Base-by-base conservation (phyloP, 345 rosid genomes). In the Brassica cretica region DNA sequence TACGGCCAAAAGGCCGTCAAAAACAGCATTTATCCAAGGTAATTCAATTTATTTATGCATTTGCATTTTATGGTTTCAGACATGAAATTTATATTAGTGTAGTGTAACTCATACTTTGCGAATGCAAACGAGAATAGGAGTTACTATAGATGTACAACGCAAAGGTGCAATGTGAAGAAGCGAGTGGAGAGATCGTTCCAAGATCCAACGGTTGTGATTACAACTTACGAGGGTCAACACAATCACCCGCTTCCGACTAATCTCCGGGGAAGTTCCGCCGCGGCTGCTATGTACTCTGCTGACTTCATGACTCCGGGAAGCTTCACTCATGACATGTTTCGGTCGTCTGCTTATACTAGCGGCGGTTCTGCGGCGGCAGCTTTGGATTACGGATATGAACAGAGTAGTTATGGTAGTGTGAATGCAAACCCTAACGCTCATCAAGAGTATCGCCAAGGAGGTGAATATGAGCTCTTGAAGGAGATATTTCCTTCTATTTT, bases 181-280 rank as follows among this genome's bases (percentile, higher is more conserved):
- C 78, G 96, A 1, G 94, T 94, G n/a, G 98, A 94, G 79, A 88
- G 97, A 61, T 94, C 98, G 8, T 90, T 79, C 72, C 86, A 92
- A 77, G 97, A 94, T 76, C 97, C 96, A 41, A 80, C 98, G n/a
- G 83, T 83, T 25, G 97, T 94, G 73, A 86, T 92, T 74, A 94
- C 98, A 41, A 94, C 97, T 5, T 94, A 92, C 21, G 98, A 94
- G 70, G 94, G 98, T 6, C 91, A 89, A 74, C 98, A 94, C 69
- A 91, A 88, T 84, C 98, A 94, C 53, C 94, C 84, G 0, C 78
- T 83, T 32, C 98, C 98, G 2, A 80, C 92, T 2, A 87, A 86
- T 1, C 91, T 88, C 70, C 87, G 97, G 14, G 93, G 94, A 14
- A 87, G 75, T 63, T 75, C 80, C 0, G 85, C 91, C 0, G 82